phyloP scores from a whole-genome alignment of 805 yeast genomes.

The Wickerhamomyces xylosicus region DNA sequence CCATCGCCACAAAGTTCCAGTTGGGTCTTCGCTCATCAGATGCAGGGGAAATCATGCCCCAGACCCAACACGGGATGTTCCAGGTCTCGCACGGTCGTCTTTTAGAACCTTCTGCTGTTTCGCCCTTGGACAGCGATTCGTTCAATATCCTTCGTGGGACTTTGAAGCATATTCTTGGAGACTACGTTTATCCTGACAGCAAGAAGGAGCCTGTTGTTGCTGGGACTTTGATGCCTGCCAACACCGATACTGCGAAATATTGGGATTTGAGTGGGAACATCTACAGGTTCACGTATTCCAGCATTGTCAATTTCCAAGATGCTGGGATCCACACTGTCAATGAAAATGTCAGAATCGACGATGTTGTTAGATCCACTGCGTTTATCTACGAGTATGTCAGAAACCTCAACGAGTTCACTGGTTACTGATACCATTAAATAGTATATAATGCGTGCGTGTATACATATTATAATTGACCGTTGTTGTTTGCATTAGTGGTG shows the following conservation, averaged over 20 bases:
- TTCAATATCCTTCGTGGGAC: constrained; percentile 51
- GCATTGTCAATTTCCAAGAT: constrained; percentile 2
- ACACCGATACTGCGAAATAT: constrained; percentile 10
- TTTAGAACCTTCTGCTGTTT: constrained; percentile 11
- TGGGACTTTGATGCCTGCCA: constrained; percentile 8
- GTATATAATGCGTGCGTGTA: too few species aligned
- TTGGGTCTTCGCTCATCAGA: constrained; percentile 13
- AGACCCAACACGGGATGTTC: constrained; percentile 21
- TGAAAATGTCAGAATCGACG: constrained; percentile 10
- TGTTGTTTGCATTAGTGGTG: too few species aligned
- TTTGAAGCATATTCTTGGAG: constrained; percentile 44
- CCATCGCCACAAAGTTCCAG: constrained; percentile 13
- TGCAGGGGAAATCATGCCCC: constrained; percentile 6
- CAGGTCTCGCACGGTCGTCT: constrained; percentile 13
- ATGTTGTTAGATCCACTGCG: constrained; percentile 9
- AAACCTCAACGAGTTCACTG: constrained; percentile 6
- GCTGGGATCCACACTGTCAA: constrained; percentile 11
- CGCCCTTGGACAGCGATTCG: constrained; percentile 27
- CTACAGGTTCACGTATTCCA: constrained; percentile 9
- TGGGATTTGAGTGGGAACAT: constrained; percentile 12
- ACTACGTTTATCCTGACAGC: constrained; percentile 13
- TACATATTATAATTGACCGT: too few species aligned
- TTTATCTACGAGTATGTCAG: constrained; percentile 12
- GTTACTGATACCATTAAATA: not conserved
- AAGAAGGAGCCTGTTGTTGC: constrained; percentile 6